phyloP scores from a whole-genome alignment of 306 rosid species.

The Oxytropis ochrocephala region DNA sequence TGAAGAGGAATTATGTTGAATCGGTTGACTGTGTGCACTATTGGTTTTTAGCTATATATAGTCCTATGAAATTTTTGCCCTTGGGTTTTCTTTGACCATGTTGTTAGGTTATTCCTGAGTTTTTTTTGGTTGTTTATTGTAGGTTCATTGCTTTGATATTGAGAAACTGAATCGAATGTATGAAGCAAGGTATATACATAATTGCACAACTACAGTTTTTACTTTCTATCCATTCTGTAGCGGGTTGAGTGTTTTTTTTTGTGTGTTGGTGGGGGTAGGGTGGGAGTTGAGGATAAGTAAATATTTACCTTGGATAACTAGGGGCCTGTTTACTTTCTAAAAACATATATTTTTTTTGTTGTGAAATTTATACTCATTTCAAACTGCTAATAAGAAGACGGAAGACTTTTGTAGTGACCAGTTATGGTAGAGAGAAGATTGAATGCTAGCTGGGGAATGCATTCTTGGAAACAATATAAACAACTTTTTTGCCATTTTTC shows the following conservation, averaged over 20 bases:
- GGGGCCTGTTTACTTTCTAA: too few species aligned
- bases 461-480: too few species aligned
- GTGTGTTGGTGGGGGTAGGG: neutral
- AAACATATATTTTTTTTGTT: too few species aligned
- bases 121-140: constrained; percentile 15
- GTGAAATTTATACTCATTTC: too few species aligned
- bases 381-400: too few species aligned
- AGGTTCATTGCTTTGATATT: constrained; percentile 75
- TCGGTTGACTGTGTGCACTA: neutral
- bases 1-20: neutral
- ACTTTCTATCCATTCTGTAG: neutral
- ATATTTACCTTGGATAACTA: neutral
- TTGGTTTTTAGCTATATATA: neutral
- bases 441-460: too few species aligned
- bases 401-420: too few species aligned
- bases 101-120: neutral
- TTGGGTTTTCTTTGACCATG: constrained; percentile 15
- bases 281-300: neutral
- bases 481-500: too few species aligned
- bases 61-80: neutral
- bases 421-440: too few species aligned
- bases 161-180: constrained; percentile 83
- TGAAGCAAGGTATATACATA: constrained; percentile 59
- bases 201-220: neutral
- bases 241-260: neutral